phyloP scores from a whole-genome alignment of 768 basidiomycete genomes.

The Mycena chlorophos region DNA sequence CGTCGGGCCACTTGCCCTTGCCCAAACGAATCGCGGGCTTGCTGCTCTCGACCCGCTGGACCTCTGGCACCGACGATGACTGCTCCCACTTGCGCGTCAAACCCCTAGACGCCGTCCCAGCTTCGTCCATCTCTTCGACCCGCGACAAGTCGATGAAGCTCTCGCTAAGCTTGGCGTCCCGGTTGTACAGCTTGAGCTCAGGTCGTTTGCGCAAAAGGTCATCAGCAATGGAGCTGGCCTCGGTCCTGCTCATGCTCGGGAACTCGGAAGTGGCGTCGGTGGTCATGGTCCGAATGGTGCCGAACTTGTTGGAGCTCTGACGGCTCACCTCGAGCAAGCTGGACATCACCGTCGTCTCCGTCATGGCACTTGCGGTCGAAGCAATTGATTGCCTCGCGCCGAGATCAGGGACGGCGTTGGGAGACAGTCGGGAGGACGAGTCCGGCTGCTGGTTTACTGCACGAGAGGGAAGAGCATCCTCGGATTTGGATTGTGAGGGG shows the following conservation, averaged over 20 bases:
- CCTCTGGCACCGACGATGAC: constrained; percentile 20
- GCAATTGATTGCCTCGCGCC: constrained; percentile 59
- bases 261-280: constrained; percentile 80
- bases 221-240: constrained; percentile 59
- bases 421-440: constrained; percentile 28
- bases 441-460: constrained; percentile 19
- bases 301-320: constrained; percentile 59
- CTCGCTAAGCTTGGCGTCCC: constrained; percentile 69
- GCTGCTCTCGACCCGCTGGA: constrained; percentile 34
- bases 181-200: constrained; percentile 31
- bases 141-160: constrained; percentile 21
- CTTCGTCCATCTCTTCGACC: constrained; percentile 26
- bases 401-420: constrained; percentile 38
- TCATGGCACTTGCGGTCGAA: constrained; percentile 53
- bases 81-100: constrained; percentile 25
- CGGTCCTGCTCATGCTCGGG: constrained; percentile 65
- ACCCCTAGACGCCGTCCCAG: constrained; percentile 24
- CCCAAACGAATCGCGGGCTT: constrained; percentile 55
- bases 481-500: constrained; percentile 23
- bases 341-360: constrained; percentile 58
- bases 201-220: constrained; percentile 45
- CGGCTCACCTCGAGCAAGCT: constrained; percentile 60
- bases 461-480: constrained; percentile 32
- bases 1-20: constrained; percentile 84
- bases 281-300: constrained; percentile 78